These are phyloP conservation scores for Arabidopsis thaliana DNA, from an alignment of 345 rosid genomes.

Conservation along the genomic window DNA sequence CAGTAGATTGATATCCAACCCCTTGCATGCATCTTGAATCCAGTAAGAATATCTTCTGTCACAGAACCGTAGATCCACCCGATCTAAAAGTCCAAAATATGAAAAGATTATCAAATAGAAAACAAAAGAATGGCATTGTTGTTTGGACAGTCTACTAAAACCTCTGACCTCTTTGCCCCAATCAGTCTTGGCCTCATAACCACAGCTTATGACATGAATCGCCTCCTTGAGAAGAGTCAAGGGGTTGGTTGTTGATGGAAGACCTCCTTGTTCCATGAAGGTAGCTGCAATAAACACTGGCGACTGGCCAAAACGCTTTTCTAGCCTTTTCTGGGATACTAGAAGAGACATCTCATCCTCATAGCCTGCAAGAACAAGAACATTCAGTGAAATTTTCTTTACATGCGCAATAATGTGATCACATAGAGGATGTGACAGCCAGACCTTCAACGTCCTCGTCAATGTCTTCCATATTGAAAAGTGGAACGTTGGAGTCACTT, in stretches of 20 bases:
- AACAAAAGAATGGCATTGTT: not conserved
- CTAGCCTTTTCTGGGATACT: conserved; percentile 83
- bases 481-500: conserved; percentile 88
- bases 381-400: not conserved
- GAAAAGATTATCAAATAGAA: not conserved
- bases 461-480: conserved; percentile 91
- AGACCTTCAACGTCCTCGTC: conserved; percentile 96
- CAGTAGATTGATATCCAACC: conserved; percentile 98
- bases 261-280: conserved; percentile 95
- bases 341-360: conserved; percentile 90
- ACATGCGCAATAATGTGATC: not conserved
- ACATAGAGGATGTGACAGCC: conserved; percentile 7
- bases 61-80: conserved; percentile 99
- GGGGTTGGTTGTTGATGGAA: conserved; percentile 89
- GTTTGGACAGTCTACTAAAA: not conserved
- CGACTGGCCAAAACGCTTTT: conserved; percentile 97
- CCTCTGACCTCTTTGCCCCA: conserved; percentile 95
- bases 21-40: conserved; percentile 98
- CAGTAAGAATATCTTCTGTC: conserved; percentile 97
- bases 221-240: conserved; percentile 92
- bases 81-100: conserved; percentile 50
- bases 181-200: conserved; percentile 94
- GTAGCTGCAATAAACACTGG: conserved; percentile 98
- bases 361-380: conserved; percentile 66
- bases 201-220: conserved; percentile 97